Evolutionary conservation across 176 grass and related monocot genomes (phyloP).

Genomic region (Carex parvula): DNA sequence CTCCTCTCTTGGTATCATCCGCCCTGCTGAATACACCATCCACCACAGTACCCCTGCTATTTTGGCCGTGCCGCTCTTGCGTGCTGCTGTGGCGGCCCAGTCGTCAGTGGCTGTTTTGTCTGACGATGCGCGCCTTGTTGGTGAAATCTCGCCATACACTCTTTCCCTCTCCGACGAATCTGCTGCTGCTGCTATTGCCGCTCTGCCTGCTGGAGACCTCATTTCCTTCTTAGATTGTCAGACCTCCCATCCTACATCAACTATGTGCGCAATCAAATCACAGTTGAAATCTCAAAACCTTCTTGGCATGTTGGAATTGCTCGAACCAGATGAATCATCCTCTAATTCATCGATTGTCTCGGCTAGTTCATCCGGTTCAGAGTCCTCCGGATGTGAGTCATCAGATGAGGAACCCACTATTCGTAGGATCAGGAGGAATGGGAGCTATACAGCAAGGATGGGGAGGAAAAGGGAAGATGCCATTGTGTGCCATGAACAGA

Average conservation of each 20-base stretch:
- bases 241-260: not conserved
- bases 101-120: constrained; percentile 44
- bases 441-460: constrained; percentile 24
- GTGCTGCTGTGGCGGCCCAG: constrained; percentile 30
- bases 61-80: constrained; percentile 35
- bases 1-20: constrained; percentile 51
- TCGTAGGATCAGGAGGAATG: constrained; percentile 14
- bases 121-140: constrained; percentile 10
- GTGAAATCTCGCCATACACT: constrained; percentile 58
- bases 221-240: constrained; percentile 36
- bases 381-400: constrained; percentile 25
- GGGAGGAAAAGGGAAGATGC: constrained; percentile 35
- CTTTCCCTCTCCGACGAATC: constrained; percentile 40
- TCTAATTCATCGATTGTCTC: constrained; percentile 21
- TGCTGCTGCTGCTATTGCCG: constrained; percentile 38
- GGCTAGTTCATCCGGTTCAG: constrained; percentile 26
- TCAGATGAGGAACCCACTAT: constrained; percentile 28
- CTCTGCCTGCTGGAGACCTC: constrained; percentile 47
- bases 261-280: constrained; percentile 28
- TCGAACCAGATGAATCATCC: constrained; percentile 15
- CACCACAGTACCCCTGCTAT: constrained; percentile 17
- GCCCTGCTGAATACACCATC: constrained; percentile 30
- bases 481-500: constrained; percentile 47
- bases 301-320: constrained; percentile 46
- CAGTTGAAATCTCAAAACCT: constrained; percentile 35